A percentile compares a stretch with the other conserved stretches of the same genome.
Evolutionary conservation across 1,284 basidiomycete genomes (phyloP).

Genomic region (Fistulinella cinereoalba): DNA sequence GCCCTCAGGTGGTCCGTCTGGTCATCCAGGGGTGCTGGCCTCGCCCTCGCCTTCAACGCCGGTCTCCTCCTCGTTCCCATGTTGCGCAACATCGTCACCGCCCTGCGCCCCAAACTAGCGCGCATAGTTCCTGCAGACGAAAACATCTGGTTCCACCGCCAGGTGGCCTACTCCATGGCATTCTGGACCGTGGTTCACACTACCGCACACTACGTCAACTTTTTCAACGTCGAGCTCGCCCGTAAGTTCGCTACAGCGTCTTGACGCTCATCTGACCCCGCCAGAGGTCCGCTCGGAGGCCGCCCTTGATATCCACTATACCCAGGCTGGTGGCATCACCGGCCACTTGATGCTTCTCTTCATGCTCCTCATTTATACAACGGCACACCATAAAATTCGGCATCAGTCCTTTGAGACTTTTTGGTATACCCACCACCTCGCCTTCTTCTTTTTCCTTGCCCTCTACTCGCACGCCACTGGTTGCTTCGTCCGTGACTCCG

Average conservation of each 20-base stretch:
- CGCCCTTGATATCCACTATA: conserved; percentile 82
- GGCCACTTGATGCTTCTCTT: conserved; percentile 89
- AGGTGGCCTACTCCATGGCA: conserved; percentile 87
- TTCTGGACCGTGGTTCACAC: conserved; percentile 87
- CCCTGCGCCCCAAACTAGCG: conserved; percentile 71
- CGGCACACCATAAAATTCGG: conserved; percentile 80
- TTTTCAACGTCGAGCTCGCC: conserved; percentile 79
- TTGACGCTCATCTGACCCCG: conserved; percentile 1
- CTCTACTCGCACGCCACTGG: conserved; percentile 88
- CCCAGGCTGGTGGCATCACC: conserved; percentile 80
- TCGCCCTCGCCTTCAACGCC: conserved; percentile 81
- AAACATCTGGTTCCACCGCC: conserved; percentile 90
- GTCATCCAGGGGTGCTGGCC: conserved; percentile 82
- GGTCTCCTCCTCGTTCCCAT: conserved; percentile 82
- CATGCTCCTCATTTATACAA: conserved; percentile 84
- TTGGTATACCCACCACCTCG: conserved; percentile 91
- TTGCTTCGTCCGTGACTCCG: conserved; percentile 85
- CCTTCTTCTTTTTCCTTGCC: conserved; percentile 88
- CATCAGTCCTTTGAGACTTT: conserved; percentile 87
- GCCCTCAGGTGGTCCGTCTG: conserved; percentile 77
- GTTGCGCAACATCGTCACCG: conserved; percentile 78
- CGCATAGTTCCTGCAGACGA: conserved; percentile 86
- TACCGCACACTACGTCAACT: conserved; percentile 89
- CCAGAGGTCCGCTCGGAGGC: conserved; percentile 74
- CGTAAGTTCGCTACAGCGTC: conserved; percentile 45